Percentiles rank a stretch among this genome's conserved stretches.
These are phyloP conservation scores for Lepidium aucheri DNA, from an alignment of 345 rosid species.

Conservation along the genomic window DNA sequence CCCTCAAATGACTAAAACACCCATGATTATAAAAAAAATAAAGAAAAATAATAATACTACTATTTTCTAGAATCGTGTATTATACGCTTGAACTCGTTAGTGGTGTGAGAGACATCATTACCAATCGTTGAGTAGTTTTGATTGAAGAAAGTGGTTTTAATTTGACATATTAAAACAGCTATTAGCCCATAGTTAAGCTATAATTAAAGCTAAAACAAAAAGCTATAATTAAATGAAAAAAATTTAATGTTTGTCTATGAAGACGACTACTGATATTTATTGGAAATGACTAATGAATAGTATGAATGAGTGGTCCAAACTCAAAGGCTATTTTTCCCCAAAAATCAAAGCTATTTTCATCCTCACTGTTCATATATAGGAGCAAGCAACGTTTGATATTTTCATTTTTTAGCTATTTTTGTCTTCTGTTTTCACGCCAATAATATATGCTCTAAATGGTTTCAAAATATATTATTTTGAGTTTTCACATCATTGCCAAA, in stretches of 20 bases:
- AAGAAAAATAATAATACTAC: too few species aligned
- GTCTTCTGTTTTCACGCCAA: slow-evolving; percentile 16
- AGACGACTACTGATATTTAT: slow-evolving; percentile 20
- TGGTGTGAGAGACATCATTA: neutral
- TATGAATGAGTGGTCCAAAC: slow-evolving; percentile 30
- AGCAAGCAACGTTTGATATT: slow-evolving; percentile 8
- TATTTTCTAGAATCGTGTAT: too few species aligned
- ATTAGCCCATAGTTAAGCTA: slow-evolving; percentile 4
- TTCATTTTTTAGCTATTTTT: slow-evolving; percentile 4
- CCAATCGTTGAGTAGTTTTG: neutral
- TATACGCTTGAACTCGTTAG: too few species aligned
- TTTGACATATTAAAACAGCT: slow-evolving; percentile 13
- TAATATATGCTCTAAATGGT: neutral
- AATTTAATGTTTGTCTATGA: slow-evolving; percentile 17
- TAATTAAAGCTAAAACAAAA: neutral
- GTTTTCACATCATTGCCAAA: slow-evolving; percentile 19
- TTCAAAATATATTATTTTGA: neutral
- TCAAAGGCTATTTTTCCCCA: slow-evolving; percentile 2
- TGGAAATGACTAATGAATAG: slow-evolving; percentile 23
- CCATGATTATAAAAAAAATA: too few species aligned
- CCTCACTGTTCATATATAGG: slow-evolving; percentile 6
- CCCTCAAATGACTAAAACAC: too few species aligned
- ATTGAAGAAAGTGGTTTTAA: neutral
- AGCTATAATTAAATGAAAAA: neutral
- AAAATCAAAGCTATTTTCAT: slow-evolving; percentile 3